Base-by-base conservation (phyloP, 2,329 filamentous ascomycete genomes). In the Aspergillus sp. region DNA sequence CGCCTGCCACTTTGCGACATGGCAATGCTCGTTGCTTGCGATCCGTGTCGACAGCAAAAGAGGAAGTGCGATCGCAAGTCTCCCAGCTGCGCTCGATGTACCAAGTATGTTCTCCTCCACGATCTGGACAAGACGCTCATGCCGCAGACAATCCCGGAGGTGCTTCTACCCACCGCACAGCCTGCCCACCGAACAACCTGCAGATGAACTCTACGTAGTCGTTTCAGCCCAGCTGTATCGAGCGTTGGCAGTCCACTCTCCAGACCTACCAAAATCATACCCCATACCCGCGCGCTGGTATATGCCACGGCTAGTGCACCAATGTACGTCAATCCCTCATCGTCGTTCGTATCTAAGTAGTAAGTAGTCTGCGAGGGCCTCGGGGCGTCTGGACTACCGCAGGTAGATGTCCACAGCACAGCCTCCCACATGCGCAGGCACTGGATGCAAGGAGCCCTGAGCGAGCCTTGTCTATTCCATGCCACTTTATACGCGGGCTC, bases 11-110 rank as follows among this genome's bases (percentile, higher is more conserved):
- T 2, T 7, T 9, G 24, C 9, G 33, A 37, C 4, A 51, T 40
- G 55, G 42, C 20, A 24, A 52, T 57, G 50, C 42, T 50, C 8
- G 15, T 41, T 3, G 55, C 55, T 15, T 57, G 55, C 37, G 55
- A 57, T 13, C 27, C 50, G 8, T 57, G 55, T n/a, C 55, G 55
- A 8, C 37, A 24, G 34, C 17, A 27, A 11, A 57, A 57, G 39
- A 22, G 50, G 11, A 53, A 39, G 30, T 57, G 55, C 24, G 50
- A 57, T 20, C 49, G 55, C 33, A 27, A 15, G 3, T 19, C 49
- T 15, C 55, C 55, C 20, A 20, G 20, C 1, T 57, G 55, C 22
- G 22, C 44, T 8, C 50, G 53, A 11, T 57, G 55, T 20, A 4
- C 37, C 4, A 53, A 40, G 55, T 57, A 49, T 15, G 55, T 40